A percentile compares a stretch with the other conserved stretches of the same genome.
These are phyloP conservation scores for Pulveroboletus frians DNA, from an alignment of 768 basidiomycete species.

Conservation along the genomic window DNA sequence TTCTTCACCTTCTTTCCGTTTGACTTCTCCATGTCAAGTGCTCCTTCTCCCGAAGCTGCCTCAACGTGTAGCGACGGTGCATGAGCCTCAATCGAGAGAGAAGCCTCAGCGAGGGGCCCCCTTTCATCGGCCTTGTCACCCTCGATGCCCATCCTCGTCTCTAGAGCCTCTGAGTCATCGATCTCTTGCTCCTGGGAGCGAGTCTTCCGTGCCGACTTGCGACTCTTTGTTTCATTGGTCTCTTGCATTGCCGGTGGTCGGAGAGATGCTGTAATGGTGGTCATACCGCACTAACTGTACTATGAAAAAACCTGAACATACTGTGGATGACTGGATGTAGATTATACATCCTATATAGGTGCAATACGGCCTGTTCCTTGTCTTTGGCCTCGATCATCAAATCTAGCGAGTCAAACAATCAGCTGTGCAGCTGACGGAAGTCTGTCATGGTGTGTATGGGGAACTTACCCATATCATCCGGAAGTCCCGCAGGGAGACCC, in stretches of 20 bases:
- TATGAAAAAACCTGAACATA: conserved; percentile 20
- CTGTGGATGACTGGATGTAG: conserved; percentile 61
- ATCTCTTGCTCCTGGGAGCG: conserved; percentile 24
- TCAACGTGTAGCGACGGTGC: neutral
- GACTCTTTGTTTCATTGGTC: conserved; percentile 40
- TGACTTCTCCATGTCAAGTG: too few species aligned
- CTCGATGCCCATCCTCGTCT: conserved; percentile 3
- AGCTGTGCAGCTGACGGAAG: neutral
- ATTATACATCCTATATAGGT: conserved; percentile 73
- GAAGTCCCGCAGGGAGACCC: conserved; percentile 55
- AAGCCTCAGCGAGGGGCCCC: neutral
- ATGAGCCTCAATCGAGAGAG: neutral
- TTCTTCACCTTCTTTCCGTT: neutral
- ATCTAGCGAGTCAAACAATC: conserved; percentile 38
- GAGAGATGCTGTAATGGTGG: conserved; percentile 27
- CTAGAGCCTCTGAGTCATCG: conserved; percentile 25
- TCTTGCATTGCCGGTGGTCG: conserved; percentile 40
- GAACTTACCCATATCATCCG: conserved; percentile 58
- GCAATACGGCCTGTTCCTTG: conserved; percentile 90
- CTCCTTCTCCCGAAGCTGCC: neutral
- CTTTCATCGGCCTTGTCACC: neutral
- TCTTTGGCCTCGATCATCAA: conserved; percentile 94
- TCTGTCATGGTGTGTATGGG: neutral
- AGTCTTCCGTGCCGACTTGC: conserved; percentile 32
- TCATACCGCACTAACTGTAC: neutral